Conservation (phyloP, 2,329 filamentous ascomycete species). For the Penicillium rolfsii region DNA sequence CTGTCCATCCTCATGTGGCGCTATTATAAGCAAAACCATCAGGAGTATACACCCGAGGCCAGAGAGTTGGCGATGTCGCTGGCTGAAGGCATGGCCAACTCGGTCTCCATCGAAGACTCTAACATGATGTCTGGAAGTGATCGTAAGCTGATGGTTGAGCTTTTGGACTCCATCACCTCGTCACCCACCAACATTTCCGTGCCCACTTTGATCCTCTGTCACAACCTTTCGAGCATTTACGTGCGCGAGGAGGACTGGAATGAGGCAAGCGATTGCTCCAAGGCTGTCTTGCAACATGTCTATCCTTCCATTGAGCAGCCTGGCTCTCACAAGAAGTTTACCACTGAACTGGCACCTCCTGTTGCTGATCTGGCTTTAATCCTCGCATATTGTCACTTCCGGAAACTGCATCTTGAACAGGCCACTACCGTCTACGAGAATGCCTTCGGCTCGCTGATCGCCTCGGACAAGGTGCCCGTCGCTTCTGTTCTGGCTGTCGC, state of each 20-base stretch:
- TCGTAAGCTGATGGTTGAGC: conserved; percentile 36
- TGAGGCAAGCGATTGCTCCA: conserved; percentile 33
- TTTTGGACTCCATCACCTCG: conserved; percentile 39
- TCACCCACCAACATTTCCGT: conserved; percentile 29
- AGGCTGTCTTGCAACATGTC: conserved; percentile 37
- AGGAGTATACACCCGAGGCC: conserved; percentile 37
- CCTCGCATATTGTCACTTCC: conserved; percentile 41
- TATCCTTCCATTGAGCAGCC: conserved; percentile 39
- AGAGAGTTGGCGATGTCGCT: conserved; percentile 35
- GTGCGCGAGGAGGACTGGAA: conserved; percentile 39
- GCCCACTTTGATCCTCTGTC: conserved; percentile 35
- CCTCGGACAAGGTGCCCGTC: conserved; percentile 38
- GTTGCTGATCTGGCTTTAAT: conserved; percentile 39
- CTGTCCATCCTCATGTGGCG: conserved; percentile 40
- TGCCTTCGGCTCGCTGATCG: conserved; percentile 38
- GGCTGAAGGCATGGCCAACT: conserved; percentile 31
- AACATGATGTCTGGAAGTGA: conserved; percentile 31
- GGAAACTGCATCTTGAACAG: conserved; percentile 35
- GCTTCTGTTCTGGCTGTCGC: conserved; percentile 37
- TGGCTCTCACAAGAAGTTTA: conserved; percentile 35
- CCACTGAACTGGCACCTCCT: conserved; percentile 35
- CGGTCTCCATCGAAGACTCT: conserved; percentile 29
- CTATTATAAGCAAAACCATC: conserved; percentile 38
- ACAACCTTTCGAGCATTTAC: conserved; percentile 38
- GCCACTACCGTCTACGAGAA: conserved; percentile 40